phyloP scores from a whole-genome alignment of 1,284 basidiomycete genomes.

The Bondarzewia mesenterica region DNA sequence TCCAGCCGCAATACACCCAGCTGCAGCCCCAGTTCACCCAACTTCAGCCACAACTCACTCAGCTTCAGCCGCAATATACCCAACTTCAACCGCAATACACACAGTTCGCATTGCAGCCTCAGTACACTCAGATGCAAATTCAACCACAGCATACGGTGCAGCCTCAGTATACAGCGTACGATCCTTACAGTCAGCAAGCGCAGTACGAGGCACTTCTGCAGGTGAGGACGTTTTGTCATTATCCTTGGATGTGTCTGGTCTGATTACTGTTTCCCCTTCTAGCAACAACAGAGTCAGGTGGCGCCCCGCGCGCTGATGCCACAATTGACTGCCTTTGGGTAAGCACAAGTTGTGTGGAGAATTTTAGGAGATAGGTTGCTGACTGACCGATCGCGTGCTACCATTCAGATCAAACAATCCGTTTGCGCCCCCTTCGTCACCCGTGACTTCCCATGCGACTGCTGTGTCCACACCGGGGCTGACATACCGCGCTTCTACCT shows the following conservation, averaged over 20 bases:
- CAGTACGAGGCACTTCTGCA: conserved; percentile 41
- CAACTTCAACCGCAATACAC: conserved; percentile 40
- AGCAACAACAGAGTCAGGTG: conserved; percentile 39
- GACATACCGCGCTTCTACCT: conserved; percentile 13
- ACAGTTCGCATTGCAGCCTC: conserved; percentile 4
- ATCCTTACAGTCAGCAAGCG: too few relatives aligned
- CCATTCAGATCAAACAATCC: conserved; percentile 88
- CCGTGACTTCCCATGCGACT: conserved; percentile 17
- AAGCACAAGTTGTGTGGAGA: conserved; percentile 4
- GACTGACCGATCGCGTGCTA: neutral
- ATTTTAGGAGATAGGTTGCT: neutral
- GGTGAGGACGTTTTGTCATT: conserved; percentile 2
- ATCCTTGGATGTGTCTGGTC: conserved; percentile 25
- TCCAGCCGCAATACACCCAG: conserved; percentile 8
- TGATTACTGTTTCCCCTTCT: conserved; percentile 57
- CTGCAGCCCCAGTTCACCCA: too few relatives aligned
- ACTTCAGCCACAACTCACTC: too few relatives aligned
- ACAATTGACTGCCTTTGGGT: conserved; percentile 68
- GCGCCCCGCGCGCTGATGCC: conserved; percentile 36
- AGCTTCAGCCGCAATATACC: conserved; percentile 47
- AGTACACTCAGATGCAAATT: conserved; percentile 1
- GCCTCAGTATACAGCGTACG: conserved; percentile 4
- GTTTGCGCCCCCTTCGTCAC: conserved; percentile 43
- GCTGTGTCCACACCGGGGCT: conserved; percentile 28
- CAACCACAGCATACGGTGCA: conserved; percentile 8